These are phyloP conservation scores for Colletotrichum tanaceti DNA, from an alignment of 2,329 filamentous ascomycete genomes.

Conservation along the genomic window DNA sequence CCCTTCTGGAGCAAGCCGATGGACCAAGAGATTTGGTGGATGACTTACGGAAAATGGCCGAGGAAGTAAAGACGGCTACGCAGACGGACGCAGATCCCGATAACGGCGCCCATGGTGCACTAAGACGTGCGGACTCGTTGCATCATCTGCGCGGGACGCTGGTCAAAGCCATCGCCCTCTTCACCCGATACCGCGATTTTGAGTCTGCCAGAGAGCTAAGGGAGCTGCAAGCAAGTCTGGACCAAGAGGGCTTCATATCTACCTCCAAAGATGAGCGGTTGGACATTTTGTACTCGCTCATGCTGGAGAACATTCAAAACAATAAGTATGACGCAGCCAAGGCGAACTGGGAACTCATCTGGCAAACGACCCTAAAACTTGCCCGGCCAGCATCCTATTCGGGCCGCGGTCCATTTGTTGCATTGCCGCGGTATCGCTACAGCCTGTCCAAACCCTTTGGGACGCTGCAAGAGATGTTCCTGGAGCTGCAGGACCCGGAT, in stretches of 20 bases:
- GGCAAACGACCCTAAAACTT: constrained; percentile 62
- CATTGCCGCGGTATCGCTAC: constrained; percentile 64
- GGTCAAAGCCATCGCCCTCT: constrained; percentile 47
- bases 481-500: constrained; percentile 54
- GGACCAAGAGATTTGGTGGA: constrained; percentile 45
- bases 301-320: constrained; percentile 72
- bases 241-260: constrained; percentile 50
- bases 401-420: neutral
- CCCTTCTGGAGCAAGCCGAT: constrained; percentile 41
- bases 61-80: constrained; percentile 27
- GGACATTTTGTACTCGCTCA: constrained; percentile 71
- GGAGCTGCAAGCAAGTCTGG: constrained; percentile 58
- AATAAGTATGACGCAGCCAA: constrained; percentile 70
- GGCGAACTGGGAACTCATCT: constrained; percentile 73
- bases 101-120: neutral
- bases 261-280: constrained; percentile 58
- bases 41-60: constrained; percentile 45
- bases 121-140: constrained; percentile 18
- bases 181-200: constrained; percentile 56
- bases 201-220: constrained; percentile 69
- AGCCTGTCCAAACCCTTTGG: constrained; percentile 62
- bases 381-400: constrained; percentile 50
- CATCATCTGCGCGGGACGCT: constrained; percentile 24
- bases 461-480: constrained; percentile 60
- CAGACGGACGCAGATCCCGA: neutral